Evolutionary conservation across 495 filamentous ascomycete genomes (phyloP).

Genomic region (Articulospora tetracladia): DNA sequence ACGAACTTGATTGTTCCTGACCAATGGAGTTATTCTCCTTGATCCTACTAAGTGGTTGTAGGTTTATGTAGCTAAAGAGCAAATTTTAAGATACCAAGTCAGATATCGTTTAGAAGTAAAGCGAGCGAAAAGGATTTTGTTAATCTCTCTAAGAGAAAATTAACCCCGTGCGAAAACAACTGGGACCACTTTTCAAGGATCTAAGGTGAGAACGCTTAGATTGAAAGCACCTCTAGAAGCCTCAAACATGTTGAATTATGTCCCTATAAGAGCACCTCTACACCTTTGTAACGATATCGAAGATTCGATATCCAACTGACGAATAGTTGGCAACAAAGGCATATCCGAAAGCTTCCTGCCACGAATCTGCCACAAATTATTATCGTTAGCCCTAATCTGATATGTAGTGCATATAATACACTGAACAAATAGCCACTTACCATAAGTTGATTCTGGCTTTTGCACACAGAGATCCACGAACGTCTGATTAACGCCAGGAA

Average conservation of each 20-base stretch:
- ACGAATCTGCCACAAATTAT: slow-evolving; percentile 8
- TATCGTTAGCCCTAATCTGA: slow-evolving; percentile 18
- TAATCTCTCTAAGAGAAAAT: too few relatives aligned
- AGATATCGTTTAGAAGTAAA: too few relatives aligned
- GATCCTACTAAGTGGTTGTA: too few relatives aligned
- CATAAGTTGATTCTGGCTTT: slow-evolving; percentile 38
- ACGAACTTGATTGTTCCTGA: too few relatives aligned
- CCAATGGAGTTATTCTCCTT: too few relatives aligned
- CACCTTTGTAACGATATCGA: slow-evolving; percentile 18
- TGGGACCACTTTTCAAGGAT: slow-evolving; percentile 2
- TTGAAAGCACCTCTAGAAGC: slow-evolving; percentile 13
- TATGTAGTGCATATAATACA: slow-evolving; percentile 19
- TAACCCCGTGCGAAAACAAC: too few relatives aligned
- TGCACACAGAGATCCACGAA: slow-evolving; percentile 30
- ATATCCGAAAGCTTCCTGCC: slow-evolving; percentile 27
- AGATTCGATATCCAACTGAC: slow-evolving; percentile 24
- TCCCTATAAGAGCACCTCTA: neutral
- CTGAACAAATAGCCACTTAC: slow-evolving; percentile 26
- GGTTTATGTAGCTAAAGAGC: too few relatives aligned
- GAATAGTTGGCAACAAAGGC: slow-evolving; percentile 27
- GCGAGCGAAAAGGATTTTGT: too few relatives aligned
- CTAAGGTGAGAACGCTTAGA: slow-evolving; percentile 4
- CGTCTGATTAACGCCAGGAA: slow-evolving; percentile 27
- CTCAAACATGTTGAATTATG: slow-evolving; percentile 13
- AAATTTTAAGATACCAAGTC: too few relatives aligned